Percentiles rank a stretch among this genome's conserved stretches.
Conservation (phyloP, 352 stramenopile genomes). For the Globisporangium abappressorium region DNA sequence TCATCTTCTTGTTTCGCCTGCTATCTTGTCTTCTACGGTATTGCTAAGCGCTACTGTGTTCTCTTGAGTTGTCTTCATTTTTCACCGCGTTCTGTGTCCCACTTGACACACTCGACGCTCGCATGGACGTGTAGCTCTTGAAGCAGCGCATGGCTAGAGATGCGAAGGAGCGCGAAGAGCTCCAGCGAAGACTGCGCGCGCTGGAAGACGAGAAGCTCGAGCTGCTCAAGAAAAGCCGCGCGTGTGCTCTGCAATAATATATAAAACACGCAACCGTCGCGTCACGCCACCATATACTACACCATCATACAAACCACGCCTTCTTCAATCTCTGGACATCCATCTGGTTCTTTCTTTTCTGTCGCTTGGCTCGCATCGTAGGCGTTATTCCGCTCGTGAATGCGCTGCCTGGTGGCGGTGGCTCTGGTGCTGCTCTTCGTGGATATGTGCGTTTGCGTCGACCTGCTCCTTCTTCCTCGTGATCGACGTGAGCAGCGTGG, state of each 20-base stretch:
- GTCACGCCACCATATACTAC: background rate
- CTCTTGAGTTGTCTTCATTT: background rate
- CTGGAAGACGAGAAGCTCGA: conserved; percentile 61
- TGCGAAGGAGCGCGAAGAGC: conserved; percentile 51
- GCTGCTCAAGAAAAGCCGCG: conserved; percentile 54
- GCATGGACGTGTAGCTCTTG: conserved; percentile 29
- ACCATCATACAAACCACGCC: background rate
- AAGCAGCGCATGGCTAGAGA: conserved; percentile 43
- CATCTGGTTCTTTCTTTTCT: background rate
- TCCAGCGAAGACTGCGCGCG: conserved; percentile 41
- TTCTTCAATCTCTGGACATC: background rate
- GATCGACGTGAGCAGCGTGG: conserved; percentile 46
- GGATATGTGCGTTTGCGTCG: conserved; percentile 3
- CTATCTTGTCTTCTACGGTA: background rate
- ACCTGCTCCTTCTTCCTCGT: conserved; percentile 43
- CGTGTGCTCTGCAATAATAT: conserved; percentile 44
- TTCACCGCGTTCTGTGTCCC: background rate
- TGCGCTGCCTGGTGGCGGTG: background rate
- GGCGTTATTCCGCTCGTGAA: conserved; percentile 5
- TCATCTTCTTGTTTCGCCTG: background rate
- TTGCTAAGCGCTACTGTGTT: background rate
- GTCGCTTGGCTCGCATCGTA: background rate
- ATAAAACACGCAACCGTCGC: background rate
- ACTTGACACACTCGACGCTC: background rate
- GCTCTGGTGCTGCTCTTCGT: background rate